phyloP scores from a whole-genome alignment of 805 yeast genomes.

The Zygoascus bituminiphila region DNA sequence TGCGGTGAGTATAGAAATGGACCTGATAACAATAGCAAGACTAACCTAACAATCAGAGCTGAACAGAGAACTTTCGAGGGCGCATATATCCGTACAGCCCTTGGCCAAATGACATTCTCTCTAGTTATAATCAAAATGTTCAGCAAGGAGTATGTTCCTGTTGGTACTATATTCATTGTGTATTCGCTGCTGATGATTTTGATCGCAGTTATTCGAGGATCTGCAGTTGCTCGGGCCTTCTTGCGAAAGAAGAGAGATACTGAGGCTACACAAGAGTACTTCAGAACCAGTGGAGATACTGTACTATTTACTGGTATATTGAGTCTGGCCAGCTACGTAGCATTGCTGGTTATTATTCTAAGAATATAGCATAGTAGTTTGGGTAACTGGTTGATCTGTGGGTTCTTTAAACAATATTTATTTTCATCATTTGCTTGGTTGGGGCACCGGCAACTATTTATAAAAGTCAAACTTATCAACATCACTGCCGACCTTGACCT shows the following conservation, averaged over 20 bases:
- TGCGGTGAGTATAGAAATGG: conserved; percentile 5
- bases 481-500: conserved; percentile 91
- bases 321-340: conserved; percentile 44
- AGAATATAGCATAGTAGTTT: conserved; percentile 28
- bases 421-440: not conserved
- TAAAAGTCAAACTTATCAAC: conserved; percentile 97
- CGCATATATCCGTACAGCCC: conserved; percentile 66
- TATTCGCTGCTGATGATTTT: conserved; percentile 44
- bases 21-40: not conserved
- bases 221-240: conserved; percentile 29
- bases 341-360: conserved; percentile 43
- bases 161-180: conserved; percentile 57
- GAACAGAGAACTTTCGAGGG: conserved; percentile 82
- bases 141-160: conserved; percentile 51
- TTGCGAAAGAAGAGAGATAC: conserved; percentile 24
- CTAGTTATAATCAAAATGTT: conserved; percentile 58
- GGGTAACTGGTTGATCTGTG: no score
- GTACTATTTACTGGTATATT: conserved; percentile 45
- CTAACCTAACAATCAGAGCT: conserved; percentile 33
- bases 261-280: conserved; percentile 36
- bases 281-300: conserved; percentile 52
- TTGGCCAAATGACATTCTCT: conserved; percentile 60
- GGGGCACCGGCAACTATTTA: conserved; percentile 42
- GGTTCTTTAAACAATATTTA: not conserved
- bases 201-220: conserved; percentile 30